A percentile compares a stretch with the other conserved stretches of the same genome.
phyloP scores from a whole-genome alignment of 2,329 filamentous ascomycete species.

The Trichoderma hamatum region DNA sequence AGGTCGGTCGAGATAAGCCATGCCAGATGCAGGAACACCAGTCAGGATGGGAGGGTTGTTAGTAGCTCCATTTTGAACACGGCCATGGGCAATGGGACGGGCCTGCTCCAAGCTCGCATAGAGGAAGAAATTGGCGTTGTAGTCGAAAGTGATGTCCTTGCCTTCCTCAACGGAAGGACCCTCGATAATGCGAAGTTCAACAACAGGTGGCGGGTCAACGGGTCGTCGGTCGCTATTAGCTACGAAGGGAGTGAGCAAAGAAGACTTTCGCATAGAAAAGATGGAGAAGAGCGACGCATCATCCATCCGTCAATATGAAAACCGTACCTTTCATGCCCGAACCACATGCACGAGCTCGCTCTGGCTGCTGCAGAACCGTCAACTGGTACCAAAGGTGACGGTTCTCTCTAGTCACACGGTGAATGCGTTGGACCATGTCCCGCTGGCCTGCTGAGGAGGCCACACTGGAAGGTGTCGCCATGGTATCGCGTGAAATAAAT shows the following conservation, averaged over 20 bases:
- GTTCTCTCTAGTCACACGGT: slow-evolving; percentile 67
- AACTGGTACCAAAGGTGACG: slow-evolving; percentile 79
- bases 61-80: slow-evolving; percentile 68
- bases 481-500: slow-evolving; percentile 32
- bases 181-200: slow-evolving; percentile 85
- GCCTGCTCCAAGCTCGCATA: slow-evolving; percentile 89
- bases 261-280: background rate
- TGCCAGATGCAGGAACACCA: slow-evolving; percentile 90
- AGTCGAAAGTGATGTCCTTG: slow-evolving; percentile 80
- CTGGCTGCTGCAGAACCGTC: slow-evolving; percentile 88
- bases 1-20: slow-evolving; percentile 93
- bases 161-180: slow-evolving; percentile 63
- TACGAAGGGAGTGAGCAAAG: slow-evolving; percentile 33
- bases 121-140: slow-evolving; percentile 97
- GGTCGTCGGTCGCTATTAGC: slow-evolving; percentile 74
- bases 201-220: slow-evolving; percentile 91
- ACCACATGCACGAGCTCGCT: slow-evolving; percentile 91
- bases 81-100: slow-evolving; percentile 78
- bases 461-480: slow-evolving; percentile 41
- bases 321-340: slow-evolving; percentile 88
- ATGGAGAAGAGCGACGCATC: background rate
- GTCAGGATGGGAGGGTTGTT: slow-evolving; percentile 83
- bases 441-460: slow-evolving; percentile 37
- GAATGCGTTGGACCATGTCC: slow-evolving; percentile 51
- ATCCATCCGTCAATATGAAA: background rate